A percentile compares a stretch with the other conserved stretches of the same genome.
These are phyloP conservation scores for Penstemon davidsonii DNA, from an alignment of 257 asterid species.

Conservation along the genomic window DNA sequence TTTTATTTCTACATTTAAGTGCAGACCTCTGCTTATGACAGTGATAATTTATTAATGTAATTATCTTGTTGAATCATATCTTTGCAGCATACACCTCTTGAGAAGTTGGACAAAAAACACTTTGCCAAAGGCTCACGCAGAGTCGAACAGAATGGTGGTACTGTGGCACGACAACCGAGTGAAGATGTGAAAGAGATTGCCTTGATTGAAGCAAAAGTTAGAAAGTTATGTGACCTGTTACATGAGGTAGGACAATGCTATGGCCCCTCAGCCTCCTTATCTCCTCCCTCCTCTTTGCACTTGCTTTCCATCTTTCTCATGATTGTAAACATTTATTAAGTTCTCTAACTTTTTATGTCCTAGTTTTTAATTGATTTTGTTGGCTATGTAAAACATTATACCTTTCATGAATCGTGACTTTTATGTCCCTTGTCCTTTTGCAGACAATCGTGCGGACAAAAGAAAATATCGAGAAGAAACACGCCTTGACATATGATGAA, in stretches of 20 bases:
- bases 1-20: background rate
- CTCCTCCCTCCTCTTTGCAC: conserved; percentile 3
- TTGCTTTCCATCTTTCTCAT: conserved; percentile 8
- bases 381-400: conserved; percentile 17
- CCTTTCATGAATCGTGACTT: conserved; percentile 7
- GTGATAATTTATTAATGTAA: conserved; percentile 5
- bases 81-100: conserved; percentile 78
- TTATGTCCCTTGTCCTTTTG: conserved; percentile 24
- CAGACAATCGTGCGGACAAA: conserved; percentile 86
- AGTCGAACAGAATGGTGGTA: conserved; percentile 56
- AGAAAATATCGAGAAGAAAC: conserved; percentile 93
- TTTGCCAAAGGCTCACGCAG: conserved; percentile 66
- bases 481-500: conserved; percentile 96
- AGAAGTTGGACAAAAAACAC: conserved; percentile 78
- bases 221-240: conserved; percentile 75
- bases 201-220: conserved; percentile 79
- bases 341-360: background rate
- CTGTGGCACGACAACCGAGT: conserved; percentile 37
- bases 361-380: background rate
- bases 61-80: conserved; percentile 25
- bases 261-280: conserved; percentile 3
- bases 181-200: conserved; percentile 81
- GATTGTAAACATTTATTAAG: conserved; percentile 11
- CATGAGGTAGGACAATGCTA: conserved; percentile 54
- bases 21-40: conserved; percentile 1